These are phyloP conservation scores for Ogataea glucozyma DNA, from an alignment of 805 yeast species.

Conservation along the genomic window DNA sequence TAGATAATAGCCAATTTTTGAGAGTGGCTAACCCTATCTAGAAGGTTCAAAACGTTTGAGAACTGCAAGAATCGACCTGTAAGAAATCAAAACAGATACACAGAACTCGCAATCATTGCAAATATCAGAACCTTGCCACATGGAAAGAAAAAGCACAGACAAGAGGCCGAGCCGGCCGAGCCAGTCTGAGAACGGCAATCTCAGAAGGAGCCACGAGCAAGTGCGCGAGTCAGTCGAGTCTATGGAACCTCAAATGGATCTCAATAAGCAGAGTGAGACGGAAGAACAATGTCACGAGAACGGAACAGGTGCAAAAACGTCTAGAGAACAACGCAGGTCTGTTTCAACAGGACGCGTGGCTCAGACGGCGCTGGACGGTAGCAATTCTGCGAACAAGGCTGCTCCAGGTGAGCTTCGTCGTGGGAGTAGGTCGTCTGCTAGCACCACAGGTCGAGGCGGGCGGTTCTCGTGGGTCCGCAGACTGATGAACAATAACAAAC, in stretches of 20 bases:
- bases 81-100: no score
- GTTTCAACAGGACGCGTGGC: background rate
- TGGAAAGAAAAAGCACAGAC: background rate
- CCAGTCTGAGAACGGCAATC: no score
- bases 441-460: conserved; percentile 12
- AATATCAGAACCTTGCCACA: no score
- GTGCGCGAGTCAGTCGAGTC: background rate
- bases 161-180: background rate
- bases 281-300: background rate
- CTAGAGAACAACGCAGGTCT: background rate
- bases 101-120: no score
- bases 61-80: no score
- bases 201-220: background rate
- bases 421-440: background rate
- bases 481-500: conserved; percentile 34
- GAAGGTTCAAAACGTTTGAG: no score
- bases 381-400: background rate
- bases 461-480: conserved; percentile 39
- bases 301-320: no score
- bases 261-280: no score
- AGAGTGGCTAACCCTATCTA: no score
- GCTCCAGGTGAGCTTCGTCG: background rate
- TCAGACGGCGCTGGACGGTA: background rate
- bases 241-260: background rate
- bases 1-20: background rate